A percentile compares a stretch with the other conserved stretches of the same genome.
These are phyloP conservation scores for Lactarius pseudohatsudake DNA, from an alignment of 768 basidiomycete genomes.

Conservation along the genomic window DNA sequence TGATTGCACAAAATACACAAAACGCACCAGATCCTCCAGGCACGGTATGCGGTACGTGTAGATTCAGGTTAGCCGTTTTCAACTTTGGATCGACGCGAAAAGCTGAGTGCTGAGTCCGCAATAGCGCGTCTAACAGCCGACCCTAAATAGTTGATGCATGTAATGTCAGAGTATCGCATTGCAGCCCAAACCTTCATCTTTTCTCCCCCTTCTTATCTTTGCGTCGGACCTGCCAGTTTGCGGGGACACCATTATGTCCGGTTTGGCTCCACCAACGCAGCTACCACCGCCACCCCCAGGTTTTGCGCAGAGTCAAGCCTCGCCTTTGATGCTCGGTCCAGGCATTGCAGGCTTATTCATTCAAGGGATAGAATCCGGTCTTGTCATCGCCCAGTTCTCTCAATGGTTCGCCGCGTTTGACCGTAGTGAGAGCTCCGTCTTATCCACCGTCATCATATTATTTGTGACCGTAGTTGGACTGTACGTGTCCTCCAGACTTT, in stretches of 20 bases:
- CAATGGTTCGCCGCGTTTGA: constrained; percentile 7
- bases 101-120: neutral
- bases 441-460: constrained; percentile 1
- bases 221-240: neutral
- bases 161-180: too few relatives aligned
- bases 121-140: neutral
- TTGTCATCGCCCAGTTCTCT: constrained; percentile 13
- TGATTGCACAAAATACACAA: neutral
- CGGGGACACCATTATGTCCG: constrained; percentile 6
- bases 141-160: neutral
- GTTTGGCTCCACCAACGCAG: neutral
- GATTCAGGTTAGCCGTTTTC: neutral
- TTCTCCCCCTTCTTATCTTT: neutral
- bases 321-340: constrained; percentile 2
- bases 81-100: neutral
- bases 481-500: neutral
- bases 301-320: neutral
- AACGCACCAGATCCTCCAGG: neutral
- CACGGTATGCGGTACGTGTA: neutral
- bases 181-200: neutral
- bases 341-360: constrained; percentile 10
- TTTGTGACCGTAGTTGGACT: constrained; percentile 15
- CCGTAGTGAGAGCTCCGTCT: neutral
- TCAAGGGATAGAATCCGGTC: constrained; percentile 13
- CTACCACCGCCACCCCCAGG: neutral